Percentiles rank a stretch among this genome's conserved stretches.
phyloP scores from a whole-genome alignment of 257 asterid species.

The Rehmannia glutinosa region DNA sequence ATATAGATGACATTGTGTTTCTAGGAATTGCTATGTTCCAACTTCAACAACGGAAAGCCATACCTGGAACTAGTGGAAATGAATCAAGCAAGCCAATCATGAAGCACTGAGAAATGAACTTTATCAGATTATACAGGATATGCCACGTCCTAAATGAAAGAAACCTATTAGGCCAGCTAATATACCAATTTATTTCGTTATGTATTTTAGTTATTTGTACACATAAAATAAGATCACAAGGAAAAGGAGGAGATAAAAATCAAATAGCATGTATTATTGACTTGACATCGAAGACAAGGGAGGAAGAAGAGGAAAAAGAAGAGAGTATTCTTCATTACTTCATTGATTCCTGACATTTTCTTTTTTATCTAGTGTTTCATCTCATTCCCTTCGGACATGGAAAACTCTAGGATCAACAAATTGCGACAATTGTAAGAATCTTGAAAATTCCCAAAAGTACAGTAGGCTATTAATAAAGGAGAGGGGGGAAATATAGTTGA shows the following conservation, averaged over 20 bases:
- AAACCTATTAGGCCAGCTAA: neutral
- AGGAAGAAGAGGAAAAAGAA: too few relatives aligned
- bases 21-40: neutral
- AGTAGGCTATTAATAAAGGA: neutral
- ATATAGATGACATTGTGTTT: neutral
- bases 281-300: neutral
- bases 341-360: neutral
- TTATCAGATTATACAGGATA: neutral
- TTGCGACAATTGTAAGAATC: neutral
- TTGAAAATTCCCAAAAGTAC: neutral
- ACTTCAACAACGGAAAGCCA: neutral
- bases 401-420: neutral
- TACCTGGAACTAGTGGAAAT: neutral
- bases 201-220: neutral
- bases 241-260: neutral
- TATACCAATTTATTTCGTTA: neutral
- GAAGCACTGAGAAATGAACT: neutral
- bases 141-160: neutral
- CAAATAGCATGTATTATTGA: neutral
- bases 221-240: neutral
- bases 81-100: neutral
- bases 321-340: neutral
- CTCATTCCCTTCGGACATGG: neutral
- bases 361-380: neutral
- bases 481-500: neutral